These are phyloP conservation scores for Cryptosporidium baileyi DNA, from an alignment of 169 alveolate species.

Conservation along the genomic window DNA sequence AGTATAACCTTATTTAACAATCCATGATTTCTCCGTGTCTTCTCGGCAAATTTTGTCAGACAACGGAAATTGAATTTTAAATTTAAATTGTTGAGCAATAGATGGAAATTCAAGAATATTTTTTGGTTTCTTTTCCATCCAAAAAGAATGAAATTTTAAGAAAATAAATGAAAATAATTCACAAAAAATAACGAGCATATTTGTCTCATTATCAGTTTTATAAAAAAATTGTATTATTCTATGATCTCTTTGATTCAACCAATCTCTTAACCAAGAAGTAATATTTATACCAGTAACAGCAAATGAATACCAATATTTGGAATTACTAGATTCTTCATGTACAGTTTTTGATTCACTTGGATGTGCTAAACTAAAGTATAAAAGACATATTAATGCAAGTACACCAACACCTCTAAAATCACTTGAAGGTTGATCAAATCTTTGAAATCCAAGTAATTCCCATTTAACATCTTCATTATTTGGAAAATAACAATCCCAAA, in stretches of 20 bases:
- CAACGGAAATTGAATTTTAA: slow-evolving; percentile 38
- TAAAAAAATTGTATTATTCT: slow-evolving; percentile 12
- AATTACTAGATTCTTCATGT: slow-evolving; percentile 69
- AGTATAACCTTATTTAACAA: no score
- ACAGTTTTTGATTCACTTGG: slow-evolving; percentile 72
- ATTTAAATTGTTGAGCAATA: slow-evolving; percentile 69
- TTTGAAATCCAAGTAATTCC: slow-evolving; percentile 79
- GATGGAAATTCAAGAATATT: slow-evolving; percentile 71
- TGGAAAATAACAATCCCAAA: slow-evolving; percentile 53
- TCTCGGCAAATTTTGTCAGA: slow-evolving; percentile 43
- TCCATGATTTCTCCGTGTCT: no score
- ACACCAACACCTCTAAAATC: slow-evolving; percentile 80
- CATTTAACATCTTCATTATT: slow-evolving; percentile 37
- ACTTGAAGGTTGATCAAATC: slow-evolving; percentile 75
- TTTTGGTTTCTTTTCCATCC: slow-evolving; percentile 70
- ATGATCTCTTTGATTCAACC: slow-evolving; percentile 71
- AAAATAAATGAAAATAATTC: slow-evolving; percentile 59
- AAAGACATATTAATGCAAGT: slow-evolving; percentile 75
- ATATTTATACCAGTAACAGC: slow-evolving; percentile 78
- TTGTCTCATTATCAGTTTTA: slow-evolving; percentile 47
- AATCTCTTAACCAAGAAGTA: slow-evolving; percentile 73
- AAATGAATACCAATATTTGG: slow-evolving; percentile 77
- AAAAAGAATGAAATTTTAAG: slow-evolving; percentile 66
- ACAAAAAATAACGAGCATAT: slow-evolving; percentile 41
- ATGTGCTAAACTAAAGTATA: slow-evolving; percentile 74